These are phyloP conservation scores for Fremontodendron californicum DNA, from an alignment of 345 rosid species.

Conservation along the genomic window DNA sequence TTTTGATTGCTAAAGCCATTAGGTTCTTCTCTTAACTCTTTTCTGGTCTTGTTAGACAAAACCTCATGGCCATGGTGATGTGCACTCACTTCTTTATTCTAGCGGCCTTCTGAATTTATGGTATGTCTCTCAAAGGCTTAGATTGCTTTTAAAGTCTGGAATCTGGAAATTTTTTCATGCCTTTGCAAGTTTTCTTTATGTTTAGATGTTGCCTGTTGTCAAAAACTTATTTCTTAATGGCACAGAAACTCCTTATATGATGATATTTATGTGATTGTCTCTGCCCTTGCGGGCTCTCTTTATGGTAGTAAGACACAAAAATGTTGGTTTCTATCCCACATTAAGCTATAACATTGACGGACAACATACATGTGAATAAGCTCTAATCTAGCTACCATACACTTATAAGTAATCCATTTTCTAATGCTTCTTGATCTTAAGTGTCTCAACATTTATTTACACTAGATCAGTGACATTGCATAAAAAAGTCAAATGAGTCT, in stretches of 20 bases:
- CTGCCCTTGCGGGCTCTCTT: neutral
- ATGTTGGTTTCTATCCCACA: neutral
- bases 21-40: conserved; percentile 13
- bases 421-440: neutral
- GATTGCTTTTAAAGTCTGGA: conserved; percentile 11
- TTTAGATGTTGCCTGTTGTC: neutral
- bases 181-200: neutral
- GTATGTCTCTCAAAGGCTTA: conserved; percentile 33
- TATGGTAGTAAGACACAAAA: neutral
- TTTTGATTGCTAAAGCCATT: neutral
- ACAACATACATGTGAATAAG: neutral
- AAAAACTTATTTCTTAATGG: too few relatives aligned
- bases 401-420: neutral
- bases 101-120: conserved; percentile 75
- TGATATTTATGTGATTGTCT: neutral
- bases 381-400: neutral
- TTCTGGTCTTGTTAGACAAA: conserved; percentile 56
- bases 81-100: conserved; percentile 84
- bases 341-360: neutral
- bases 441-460: neutral
- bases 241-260: neutral
- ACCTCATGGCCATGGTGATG: conserved; percentile 99
- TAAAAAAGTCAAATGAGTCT: neutral
- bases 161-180: neutral
- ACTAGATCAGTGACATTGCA: neutral